Base-by-base conservation (phyloP, 139 green algal species). In the Chlamydomonas sp. region DNA sequence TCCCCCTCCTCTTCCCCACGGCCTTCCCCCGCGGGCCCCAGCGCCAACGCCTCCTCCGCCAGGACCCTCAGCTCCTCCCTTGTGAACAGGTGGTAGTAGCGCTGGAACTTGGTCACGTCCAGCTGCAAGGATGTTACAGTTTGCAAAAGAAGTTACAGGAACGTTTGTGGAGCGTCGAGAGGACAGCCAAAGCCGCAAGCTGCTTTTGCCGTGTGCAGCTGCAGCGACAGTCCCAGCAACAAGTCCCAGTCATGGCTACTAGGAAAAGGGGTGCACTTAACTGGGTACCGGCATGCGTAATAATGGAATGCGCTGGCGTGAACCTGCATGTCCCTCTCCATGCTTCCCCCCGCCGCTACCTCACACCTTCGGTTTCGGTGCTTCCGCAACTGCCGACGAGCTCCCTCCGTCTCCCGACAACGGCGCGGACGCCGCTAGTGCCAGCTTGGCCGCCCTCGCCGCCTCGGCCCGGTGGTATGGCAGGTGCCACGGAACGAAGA, bases 11-110 rank as follows among this genome's bases (percentile, higher is more conserved):
- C 91, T 14, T 78, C 69, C 83, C 96, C 77, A 7, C 79, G 31
- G n/a, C 31, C 71, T 68, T 31, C 60, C 10, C 2, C 82, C 82
- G 17, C 82, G 71, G 82, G 82, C 71, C 82, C 82, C 73, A 6
- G 58, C 61, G 62, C 63, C 73, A 88, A 74, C 49, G 74, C 73
- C 73, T 49, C 15, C 83, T 82, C 73, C 83, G 62, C 74, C 83
- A 88, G 74, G 63, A 1, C 83, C 63, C 8, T 15, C 74, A 88
- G 83, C 83, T 81, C 83, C 15, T 58, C 62, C 20, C 9, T 9
- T 20, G 77, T 67, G 94, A 97, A 99, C 49, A 99, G 91, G 91
- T 99, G 98, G 92, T 99, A 99, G 90, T 98, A 99, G 6, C 98
- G 92, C 85, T 98, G 93, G 90, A 97, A 98, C 89, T 99, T 99